Evolutionary conservation across 1,139 yeast genomes (phyloP).

Genomic region (Yamadazyma dendronema): DNA sequence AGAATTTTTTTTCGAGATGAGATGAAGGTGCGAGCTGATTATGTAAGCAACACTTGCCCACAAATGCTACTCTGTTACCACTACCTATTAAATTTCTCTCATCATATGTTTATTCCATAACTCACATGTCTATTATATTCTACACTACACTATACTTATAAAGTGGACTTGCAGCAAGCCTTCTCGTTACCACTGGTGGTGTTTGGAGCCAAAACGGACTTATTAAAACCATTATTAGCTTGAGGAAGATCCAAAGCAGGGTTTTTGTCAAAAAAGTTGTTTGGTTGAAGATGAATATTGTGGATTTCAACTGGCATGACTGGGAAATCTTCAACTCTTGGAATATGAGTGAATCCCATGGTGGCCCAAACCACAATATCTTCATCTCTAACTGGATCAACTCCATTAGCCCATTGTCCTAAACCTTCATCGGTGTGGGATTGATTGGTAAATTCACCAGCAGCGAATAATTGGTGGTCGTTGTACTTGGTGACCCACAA

Average conservation of each 20-base stretch:
- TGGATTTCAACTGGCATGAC: constrained; percentile 86
- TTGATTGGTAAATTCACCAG: constrained; percentile 81
- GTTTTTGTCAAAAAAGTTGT: constrained; percentile 76
- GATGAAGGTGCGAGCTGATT: too few relatives aligned
- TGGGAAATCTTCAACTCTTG: constrained; percentile 89
- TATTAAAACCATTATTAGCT: constrained; percentile 68
- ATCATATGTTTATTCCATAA: too few relatives aligned
- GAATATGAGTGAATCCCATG: constrained; percentile 82
- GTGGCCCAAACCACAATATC: constrained; percentile 88
- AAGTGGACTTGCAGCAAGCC: constrained; percentile 41
- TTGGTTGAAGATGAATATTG: constrained; percentile 67
- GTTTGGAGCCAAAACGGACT: constrained; percentile 48
- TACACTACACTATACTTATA: constrained; percentile 1
- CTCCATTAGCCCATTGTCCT: constrained; percentile 64
- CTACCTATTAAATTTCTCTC: too few relatives aligned
- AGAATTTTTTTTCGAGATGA: background rate
- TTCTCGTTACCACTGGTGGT: constrained; percentile 21
- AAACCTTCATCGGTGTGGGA: constrained; percentile 63
- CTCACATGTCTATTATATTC: too few relatives aligned
- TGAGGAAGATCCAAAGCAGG: constrained; percentile 85
- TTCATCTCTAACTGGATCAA: constrained; percentile 72
- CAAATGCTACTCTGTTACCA: too few relatives aligned
- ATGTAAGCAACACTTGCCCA: too few relatives aligned
- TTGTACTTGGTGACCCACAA: constrained; percentile 74
- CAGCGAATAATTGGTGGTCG: constrained; percentile 68